Conservation (phyloP, 1,139 yeast species). For the Kodamaea anthophila region DNA sequence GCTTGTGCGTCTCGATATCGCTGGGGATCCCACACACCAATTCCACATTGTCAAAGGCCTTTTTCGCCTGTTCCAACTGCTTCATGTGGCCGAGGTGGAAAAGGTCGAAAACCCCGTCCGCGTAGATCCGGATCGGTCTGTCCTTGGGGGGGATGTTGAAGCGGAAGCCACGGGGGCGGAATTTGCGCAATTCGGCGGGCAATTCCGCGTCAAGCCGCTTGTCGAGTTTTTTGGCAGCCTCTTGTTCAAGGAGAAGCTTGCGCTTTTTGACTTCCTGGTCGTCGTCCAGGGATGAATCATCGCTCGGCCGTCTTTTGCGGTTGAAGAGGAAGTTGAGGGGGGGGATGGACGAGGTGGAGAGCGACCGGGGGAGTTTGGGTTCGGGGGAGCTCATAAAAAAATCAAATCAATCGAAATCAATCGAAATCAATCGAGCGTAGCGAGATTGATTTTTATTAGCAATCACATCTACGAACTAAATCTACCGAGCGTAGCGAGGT, state of each 20-base stretch:
- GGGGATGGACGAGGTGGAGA: conserved; percentile 39
- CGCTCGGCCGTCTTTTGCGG: conserved; percentile 25
- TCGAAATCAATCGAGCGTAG: not conserved
- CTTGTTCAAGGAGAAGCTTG: conserved; percentile 17
- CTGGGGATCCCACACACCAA: conserved; percentile 90
- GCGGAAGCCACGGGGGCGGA: conserved; percentile 62
- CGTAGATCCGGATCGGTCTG: conserved; percentile 85
- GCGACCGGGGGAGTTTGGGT: conserved; percentile 17
- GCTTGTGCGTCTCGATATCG: conserved; percentile 82
- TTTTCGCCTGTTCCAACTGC: conserved; percentile 89
- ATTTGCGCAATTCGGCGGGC: conserved; percentile 60
- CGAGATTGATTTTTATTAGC: not conserved
- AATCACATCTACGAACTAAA: too few relatives aligned
- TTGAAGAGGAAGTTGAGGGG: conserved; percentile 36
- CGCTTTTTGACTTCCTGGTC: conserved; percentile 9
- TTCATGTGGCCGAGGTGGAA: conserved; percentile 97
- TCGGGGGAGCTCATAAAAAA: not conserved
- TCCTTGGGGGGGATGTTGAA: conserved; percentile 81
- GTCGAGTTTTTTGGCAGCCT: conserved; percentile 39
- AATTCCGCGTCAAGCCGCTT: conserved; percentile 49
- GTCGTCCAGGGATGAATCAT: conserved; percentile 6
- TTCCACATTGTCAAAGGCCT: conserved; percentile 77
- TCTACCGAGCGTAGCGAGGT: not conserved
- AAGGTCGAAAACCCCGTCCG: conserved; percentile 95
- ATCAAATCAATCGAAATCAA: not conserved